These are phyloP conservation scores for Alternaria sp. DNA, from an alignment of 2,329 filamentous ascomycete genomes.

Conservation along the genomic window DNA sequence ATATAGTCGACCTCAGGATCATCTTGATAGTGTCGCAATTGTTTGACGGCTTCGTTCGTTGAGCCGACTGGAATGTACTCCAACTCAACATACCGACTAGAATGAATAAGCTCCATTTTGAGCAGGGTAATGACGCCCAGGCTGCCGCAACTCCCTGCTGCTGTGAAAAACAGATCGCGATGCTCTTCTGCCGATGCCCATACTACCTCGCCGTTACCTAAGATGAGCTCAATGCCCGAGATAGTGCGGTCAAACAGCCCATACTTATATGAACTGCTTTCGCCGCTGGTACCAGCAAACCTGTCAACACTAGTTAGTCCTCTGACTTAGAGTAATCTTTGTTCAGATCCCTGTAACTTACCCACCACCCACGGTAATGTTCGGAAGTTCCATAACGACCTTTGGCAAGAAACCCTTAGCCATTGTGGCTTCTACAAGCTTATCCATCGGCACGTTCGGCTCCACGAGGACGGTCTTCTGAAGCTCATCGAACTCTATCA, in stretches of 20 bases:
- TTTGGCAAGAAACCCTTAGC: constrained; percentile 66
- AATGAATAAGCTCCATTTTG: constrained; percentile 66
- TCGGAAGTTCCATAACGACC: constrained; percentile 76
- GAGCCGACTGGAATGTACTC: constrained; percentile 66
- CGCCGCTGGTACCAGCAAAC: constrained; percentile 72
- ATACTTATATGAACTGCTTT: constrained; percentile 72
- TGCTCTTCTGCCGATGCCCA: constrained; percentile 57
- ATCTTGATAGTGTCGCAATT: constrained; percentile 58
- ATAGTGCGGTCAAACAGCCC: constrained; percentile 73
- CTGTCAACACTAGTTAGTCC: constrained; percentile 18
- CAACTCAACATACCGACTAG: constrained; percentile 66
- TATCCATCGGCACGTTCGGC: constrained; percentile 75
- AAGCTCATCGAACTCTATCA: constrained; percentile 55
- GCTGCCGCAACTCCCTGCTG: constrained; percentile 68
- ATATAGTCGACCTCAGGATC: constrained; percentile 67
- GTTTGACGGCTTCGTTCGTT: constrained; percentile 60
- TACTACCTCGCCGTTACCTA: constrained; percentile 66
- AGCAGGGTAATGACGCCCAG: constrained; percentile 69
- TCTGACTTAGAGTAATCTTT: background rate
- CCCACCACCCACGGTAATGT: constrained; percentile 73
- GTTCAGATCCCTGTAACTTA: constrained; percentile 6
- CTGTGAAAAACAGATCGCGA: constrained; percentile 66
- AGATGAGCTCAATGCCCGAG: constrained; percentile 69
- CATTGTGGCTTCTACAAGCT: constrained; percentile 66
- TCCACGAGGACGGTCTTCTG: constrained; percentile 65